Evolutionary conservation across 305 asterid species (phyloP).

Genomic region (Fraxinus ornus): DNA sequence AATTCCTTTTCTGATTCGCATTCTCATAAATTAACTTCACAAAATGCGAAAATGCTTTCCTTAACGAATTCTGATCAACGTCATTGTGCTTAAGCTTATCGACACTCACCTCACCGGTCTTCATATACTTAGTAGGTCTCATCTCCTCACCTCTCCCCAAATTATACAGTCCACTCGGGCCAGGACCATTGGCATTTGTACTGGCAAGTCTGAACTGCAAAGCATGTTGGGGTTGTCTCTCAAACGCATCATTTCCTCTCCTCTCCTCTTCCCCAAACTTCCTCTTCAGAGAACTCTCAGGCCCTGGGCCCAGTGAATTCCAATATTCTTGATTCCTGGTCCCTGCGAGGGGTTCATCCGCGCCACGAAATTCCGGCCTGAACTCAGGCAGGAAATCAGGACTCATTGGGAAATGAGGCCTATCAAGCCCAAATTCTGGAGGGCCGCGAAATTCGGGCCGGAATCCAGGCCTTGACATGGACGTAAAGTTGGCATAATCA

Average conservation of each 20-base stretch:
- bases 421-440: conserved; percentile 46
- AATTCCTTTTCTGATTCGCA: conserved; percentile 54
- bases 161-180: conserved; percentile 41
- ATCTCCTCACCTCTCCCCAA: conserved; percentile 53
- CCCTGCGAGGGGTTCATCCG: conserved; percentile 36
- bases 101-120: conserved; percentile 44
- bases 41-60: conserved; percentile 67
- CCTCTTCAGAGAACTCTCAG: conserved; percentile 52
- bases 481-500: conserved; percentile 64
- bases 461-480: conserved; percentile 34
- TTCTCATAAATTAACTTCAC: conserved; percentile 71
- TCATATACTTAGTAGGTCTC: conserved; percentile 57
- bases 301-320: conserved; percentile 38
- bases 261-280: conserved; percentile 78
- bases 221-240: conserved; percentile 86
- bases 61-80: conserved; percentile 63
- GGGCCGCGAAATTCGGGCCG: conserved; percentile 45
- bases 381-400: conserved; percentile 44
- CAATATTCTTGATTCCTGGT: conserved; percentile 46
- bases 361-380: conserved; percentile 34
- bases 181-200: conserved; percentile 40
- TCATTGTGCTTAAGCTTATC: conserved; percentile 51
- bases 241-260: conserved; percentile 63
- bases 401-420: conserved; percentile 56
- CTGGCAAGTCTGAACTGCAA: conserved; percentile 68